Evolutionary conservation across 768 basidiomycete genomes (phyloP).

Genomic region (Pisolithus orientalis): DNA sequence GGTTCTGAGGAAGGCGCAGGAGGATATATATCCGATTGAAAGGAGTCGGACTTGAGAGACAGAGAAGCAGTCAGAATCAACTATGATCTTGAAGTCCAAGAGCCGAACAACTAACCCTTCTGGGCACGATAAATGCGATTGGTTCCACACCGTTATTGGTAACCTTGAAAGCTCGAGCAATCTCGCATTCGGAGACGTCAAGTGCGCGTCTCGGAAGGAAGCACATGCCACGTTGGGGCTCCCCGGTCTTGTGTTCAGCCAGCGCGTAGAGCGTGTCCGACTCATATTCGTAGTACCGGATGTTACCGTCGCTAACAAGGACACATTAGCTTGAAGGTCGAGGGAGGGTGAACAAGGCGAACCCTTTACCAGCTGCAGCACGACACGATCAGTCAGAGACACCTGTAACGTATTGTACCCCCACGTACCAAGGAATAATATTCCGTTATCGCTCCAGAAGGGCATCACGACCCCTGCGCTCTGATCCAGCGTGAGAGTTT

Average conservation of each 20-base stretch:
- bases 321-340: constrained; percentile 1
- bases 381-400: not conserved
- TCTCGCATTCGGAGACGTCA: constrained; percentile 88
- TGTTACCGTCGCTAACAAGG: constrained; percentile 77
- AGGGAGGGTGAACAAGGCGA: constrained; percentile 11
- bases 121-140: constrained; percentile 91
- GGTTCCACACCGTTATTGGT: constrained; percentile 72
- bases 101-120: constrained; percentile 52
- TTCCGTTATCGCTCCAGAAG: constrained; percentile 93
- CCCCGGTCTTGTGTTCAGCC: constrained; percentile 80
- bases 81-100: not conserved
- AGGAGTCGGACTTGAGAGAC: constrained; percentile 67
- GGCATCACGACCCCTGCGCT: constrained; percentile 94
- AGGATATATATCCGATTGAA: constrained; percentile 97
- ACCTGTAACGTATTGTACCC: not conserved
- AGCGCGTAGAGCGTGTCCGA: constrained; percentile 71
- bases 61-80: not conserved
- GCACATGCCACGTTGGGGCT: constrained; percentile 95
- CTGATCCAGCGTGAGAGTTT: constrained; percentile 79
- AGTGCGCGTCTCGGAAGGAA: constrained; percentile 92
- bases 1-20: constrained; percentile 81
- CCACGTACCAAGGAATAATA: constrained; percentile 69
- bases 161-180: constrained; percentile 91
- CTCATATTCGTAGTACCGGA: constrained; percentile 97
- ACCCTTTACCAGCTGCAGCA: constrained; percentile 79